Percentiles rank a stretch among this genome's conserved stretches.
These are phyloP conservation scores for Zygotorulaspora danielsina DNA, from an alignment of 805 yeast genomes.

Conservation along the genomic window DNA sequence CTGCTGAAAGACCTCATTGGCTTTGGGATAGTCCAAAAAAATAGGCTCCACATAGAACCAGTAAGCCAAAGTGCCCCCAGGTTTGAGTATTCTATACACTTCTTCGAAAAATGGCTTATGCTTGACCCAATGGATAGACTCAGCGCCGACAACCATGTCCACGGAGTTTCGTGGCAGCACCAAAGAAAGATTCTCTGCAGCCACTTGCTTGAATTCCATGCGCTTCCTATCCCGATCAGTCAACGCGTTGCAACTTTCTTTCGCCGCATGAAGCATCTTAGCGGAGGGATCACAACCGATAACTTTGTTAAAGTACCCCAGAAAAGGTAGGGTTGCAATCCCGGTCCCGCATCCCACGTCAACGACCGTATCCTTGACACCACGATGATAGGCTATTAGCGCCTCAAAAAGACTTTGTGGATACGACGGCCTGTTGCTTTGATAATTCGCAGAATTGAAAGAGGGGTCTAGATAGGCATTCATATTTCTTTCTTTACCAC, in stretches of 20 bases:
- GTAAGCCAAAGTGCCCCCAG: slow-evolving; percentile 61
- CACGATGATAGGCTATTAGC: slow-evolving; percentile 41
- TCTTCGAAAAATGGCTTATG: slow-evolving; percentile 48
- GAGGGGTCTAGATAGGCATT: background rate
- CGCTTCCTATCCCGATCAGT: slow-evolving; percentile 17
- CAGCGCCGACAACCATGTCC: slow-evolving; percentile 63
- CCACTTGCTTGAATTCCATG: slow-evolving; percentile 19
- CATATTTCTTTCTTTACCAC: background rate
- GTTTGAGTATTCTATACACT: slow-evolving; percentile 45
- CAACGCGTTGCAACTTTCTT: slow-evolving; percentile 12
- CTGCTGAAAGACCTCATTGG: slow-evolving; percentile 52
- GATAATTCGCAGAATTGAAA: background rate
- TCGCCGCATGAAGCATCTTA: slow-evolving; percentile 47
- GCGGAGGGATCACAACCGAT: slow-evolving; percentile 57
- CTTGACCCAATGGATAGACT: slow-evolving; percentile 74
- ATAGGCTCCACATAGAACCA: slow-evolving; percentile 73
- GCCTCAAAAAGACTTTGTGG: slow-evolving; percentile 48
- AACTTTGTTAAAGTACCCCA: slow-evolving; percentile 42
- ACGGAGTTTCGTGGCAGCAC: slow-evolving; percentile 7
- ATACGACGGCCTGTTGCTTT: slow-evolving; percentile 35
- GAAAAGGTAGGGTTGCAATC: slow-evolving; percentile 45
- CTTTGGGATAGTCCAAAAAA: slow-evolving; percentile 49
- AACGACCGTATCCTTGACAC: slow-evolving; percentile 33
- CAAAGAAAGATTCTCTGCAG: slow-evolving; percentile 29
- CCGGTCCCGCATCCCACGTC: slow-evolving; percentile 77